phyloP scores from a whole-genome alignment of 768 basidiomycete genomes.

The Calocera cornea region DNA sequence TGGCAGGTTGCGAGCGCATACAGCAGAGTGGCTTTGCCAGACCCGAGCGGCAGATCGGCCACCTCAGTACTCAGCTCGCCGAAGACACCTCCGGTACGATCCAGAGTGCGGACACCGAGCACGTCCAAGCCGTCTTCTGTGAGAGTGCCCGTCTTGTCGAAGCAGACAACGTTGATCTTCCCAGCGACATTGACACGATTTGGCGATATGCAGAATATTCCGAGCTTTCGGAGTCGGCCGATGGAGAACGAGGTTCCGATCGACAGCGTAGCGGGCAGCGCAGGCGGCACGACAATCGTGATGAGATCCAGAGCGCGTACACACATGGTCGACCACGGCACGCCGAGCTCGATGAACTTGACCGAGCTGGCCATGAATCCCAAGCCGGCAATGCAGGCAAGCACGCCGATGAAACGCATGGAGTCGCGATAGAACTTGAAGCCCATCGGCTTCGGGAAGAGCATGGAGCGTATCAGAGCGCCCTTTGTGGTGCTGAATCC shows the following conservation, averaged over 20 bases:
- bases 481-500: conserved; percentile 96
- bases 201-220: conserved; percentile 94
- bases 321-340: conserved; percentile 80
- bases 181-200: conserved; percentile 90
- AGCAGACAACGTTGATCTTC: conserved; percentile 93
- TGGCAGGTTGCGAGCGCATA: conserved; percentile 95
- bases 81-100: conserved; percentile 62
- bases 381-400: conserved; percentile 77
- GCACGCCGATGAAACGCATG: conserved; percentile 76
- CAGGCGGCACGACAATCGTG: conserved; percentile 95
- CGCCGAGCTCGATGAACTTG: conserved; percentile 82
- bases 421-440: conserved; percentile 98
- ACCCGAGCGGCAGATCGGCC: conserved; percentile 62
- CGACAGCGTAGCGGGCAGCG: conserved; percentile 89
- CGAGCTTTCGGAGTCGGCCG: conserved; percentile 65
- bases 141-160: conserved; percentile 97
- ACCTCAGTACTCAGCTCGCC: conserved; percentile 82
- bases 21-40: conserved; percentile 63
- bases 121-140: conserved; percentile 98
- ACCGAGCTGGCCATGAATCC: conserved; percentile 87
- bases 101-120: conserved; percentile 78
- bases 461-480: conserved; percentile 87
- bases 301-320: conserved; percentile 87
- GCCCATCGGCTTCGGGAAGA: conserved; percentile 95
- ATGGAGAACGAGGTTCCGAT: conserved; percentile 97